A percentile compares a stretch with the other conserved stretches of the same genome.
Evolutionary conservation across 768 basidiomycete genomes (phyloP).

Genomic region (Boletus coccyginus): DNA sequence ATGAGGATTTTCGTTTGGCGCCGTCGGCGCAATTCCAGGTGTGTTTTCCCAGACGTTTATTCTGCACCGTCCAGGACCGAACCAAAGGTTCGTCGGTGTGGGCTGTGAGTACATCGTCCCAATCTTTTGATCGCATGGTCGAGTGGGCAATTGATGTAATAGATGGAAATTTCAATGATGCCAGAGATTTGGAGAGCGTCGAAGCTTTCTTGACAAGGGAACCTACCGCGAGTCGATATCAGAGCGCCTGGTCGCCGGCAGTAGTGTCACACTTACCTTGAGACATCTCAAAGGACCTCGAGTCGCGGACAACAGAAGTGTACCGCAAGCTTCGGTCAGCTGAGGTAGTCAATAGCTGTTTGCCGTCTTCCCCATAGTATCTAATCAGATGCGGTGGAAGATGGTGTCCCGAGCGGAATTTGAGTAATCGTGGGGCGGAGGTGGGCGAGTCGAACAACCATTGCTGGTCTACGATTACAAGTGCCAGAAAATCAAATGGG

Average conservation of each 20-base stretch:
- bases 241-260: neutral
- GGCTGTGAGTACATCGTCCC: slow-evolving; percentile 95
- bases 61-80: slow-evolving; percentile 83
- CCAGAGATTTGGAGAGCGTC: slow-evolving; percentile 70
- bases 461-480: slow-evolving; percentile 58
- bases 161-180: slow-evolving; percentile 81
- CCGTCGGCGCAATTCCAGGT: slow-evolving; percentile 57
- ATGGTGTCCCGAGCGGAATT: slow-evolving; percentile 91
- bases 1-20: slow-evolving; percentile 42
- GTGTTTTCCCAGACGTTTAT: slow-evolving; percentile 79
- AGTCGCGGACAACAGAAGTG: slow-evolving; percentile 93
- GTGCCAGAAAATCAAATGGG: neutral
- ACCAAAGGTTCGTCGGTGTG: slow-evolving; percentile 82
- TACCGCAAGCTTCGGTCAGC: slow-evolving; percentile 86
- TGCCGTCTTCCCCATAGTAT: slow-evolving; percentile 97
- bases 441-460: slow-evolving; percentile 96
- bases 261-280: slow-evolving; percentile 59
- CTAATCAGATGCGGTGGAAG: slow-evolving; percentile 88
- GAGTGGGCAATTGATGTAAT: slow-evolving; percentile 79
- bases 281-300: slow-evolving; percentile 89
- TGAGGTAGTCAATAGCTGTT: slow-evolving; percentile 86
- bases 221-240: slow-evolving; percentile 44
- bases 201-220: slow-evolving; percentile 82
- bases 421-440: slow-evolving; percentile 79
- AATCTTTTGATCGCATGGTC: slow-evolving; percentile 81